phyloP scores from a whole-genome alignment of 1,284 basidiomycete genomes.

The Calocybe gambosa region DNA sequence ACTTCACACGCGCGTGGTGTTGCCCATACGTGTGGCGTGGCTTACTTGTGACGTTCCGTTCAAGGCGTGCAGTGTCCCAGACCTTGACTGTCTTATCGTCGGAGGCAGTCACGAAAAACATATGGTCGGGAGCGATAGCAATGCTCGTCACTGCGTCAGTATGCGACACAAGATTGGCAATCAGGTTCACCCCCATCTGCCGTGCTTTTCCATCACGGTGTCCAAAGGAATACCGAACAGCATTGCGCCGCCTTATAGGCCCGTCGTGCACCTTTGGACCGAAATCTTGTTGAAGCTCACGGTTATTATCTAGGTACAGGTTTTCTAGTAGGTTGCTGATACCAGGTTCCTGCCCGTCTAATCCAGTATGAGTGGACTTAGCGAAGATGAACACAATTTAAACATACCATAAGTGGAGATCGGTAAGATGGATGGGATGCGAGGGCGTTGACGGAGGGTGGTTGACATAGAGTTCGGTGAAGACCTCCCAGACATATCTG shows the following conservation, averaged over 20 bases:
- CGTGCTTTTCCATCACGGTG: conserved; percentile 50
- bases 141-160: conserved; percentile 75
- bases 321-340: conserved; percentile 84
- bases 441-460: conserved; percentile 41
- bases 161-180: conserved; percentile 85
- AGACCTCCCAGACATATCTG: conserved; percentile 61
- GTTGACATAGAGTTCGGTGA: conserved; percentile 60
- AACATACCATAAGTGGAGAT: conserved; percentile 68
- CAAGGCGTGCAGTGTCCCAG: conserved; percentile 47
- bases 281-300: conserved; percentile 83
- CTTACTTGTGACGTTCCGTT: conserved; percentile 62
- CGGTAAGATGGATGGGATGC: conserved; percentile 44
- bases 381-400: conserved; percentile 1
- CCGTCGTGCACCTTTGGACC: conserved; percentile 81
- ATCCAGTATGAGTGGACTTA: conserved; percentile 1
- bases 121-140: conserved; percentile 87
- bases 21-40: conserved; percentile 73
- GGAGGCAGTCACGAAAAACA: conserved; percentile 78
- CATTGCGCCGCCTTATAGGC: conserved; percentile 68
- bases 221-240: conserved; percentile 58
- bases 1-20: conserved; percentile 76
- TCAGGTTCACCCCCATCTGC: conserved; percentile 69
- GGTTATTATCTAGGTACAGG: conserved; percentile 81
- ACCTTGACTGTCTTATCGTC: conserved; percentile 29
- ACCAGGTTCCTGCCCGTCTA: conserved; percentile 83